Percentiles rank a stretch among this genome's conserved stretches.
Conservation (phyloP, 2,329 filamentous ascomycete genomes). For the Fusarium virguliforme region DNA sequence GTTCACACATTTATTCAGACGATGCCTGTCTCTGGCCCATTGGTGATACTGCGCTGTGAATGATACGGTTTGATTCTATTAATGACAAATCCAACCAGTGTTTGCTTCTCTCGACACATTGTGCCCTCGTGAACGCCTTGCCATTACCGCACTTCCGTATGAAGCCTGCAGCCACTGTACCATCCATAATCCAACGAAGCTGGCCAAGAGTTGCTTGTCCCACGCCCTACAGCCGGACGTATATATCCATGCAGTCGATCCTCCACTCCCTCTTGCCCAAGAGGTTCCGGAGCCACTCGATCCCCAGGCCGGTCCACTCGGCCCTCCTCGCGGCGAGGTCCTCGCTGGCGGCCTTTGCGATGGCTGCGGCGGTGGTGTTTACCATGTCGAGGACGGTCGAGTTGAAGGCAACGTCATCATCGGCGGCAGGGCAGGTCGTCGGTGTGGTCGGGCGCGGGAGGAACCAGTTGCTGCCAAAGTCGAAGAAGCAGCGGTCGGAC, state of each 20-base stretch:
- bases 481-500: conserved; percentile 93
- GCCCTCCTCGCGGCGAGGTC: conserved; percentile 69
- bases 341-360: conserved; percentile 78
- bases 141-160: conserved; percentile 4
- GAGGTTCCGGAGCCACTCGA: conserved; percentile 89
- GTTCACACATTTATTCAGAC: conserved; percentile 22
- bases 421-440: conserved; percentile 50
- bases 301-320: conserved; percentile 82
- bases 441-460: conserved; percentile 74
- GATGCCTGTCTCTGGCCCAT: background rate
- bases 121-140: conserved; percentile 19
- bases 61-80: background rate
- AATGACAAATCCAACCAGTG: background rate
- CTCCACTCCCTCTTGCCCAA: conserved; percentile 90
- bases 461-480: conserved; percentile 94
- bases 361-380: conserved; percentile 78
- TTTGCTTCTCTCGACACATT: background rate
- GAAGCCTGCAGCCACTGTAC: background rate
- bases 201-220: background rate
- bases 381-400: conserved; percentile 70
- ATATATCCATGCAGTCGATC: conserved; percentile 91
- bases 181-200: conserved; percentile 29
- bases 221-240: conserved; percentile 78
- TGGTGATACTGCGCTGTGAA: background rate
- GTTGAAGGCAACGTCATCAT: conserved; percentile 59